Percentiles rank a stretch among this genome's conserved stretches.
Evolutionary conservation across 1,139 yeast genomes (phyloP).

Genomic region (Debaryomyces fabryi): DNA sequence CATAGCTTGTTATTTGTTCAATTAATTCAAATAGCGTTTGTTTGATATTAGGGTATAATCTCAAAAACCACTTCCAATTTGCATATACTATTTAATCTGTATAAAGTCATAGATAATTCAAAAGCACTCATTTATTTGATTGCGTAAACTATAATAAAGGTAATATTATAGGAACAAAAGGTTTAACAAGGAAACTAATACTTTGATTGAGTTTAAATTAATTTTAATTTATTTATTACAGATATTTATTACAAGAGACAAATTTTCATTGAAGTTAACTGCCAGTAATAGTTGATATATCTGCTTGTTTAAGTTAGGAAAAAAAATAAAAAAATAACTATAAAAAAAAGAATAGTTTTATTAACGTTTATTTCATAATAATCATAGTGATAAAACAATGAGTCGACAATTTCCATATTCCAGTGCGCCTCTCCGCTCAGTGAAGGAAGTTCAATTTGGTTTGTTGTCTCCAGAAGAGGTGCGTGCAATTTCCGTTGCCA

Average conservation of each 20-base stretch:
- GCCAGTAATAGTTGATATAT: constrained; percentile 2
- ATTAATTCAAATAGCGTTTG: constrained; percentile 4
- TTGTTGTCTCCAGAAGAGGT: constrained; percentile 97
- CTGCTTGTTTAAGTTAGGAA: constrained; percentile 3
- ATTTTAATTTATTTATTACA: constrained; percentile 3
- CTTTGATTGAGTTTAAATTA: neutral
- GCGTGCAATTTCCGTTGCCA: constrained; percentile 95
- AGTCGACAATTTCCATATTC: constrained; percentile 83
- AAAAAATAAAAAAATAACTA: constrained; percentile 8
- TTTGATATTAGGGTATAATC: constrained; percentile 5
- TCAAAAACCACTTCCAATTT: constrained; percentile 8
- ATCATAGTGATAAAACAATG: constrained; percentile 24
- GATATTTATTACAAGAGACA: constrained; percentile 4
- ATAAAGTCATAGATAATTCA: constrained; percentile 10
- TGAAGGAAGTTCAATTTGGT: constrained; percentile 98
- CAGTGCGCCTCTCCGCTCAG: constrained; percentile 95
- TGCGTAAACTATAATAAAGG: constrained; percentile 15
- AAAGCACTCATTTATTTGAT: constrained; percentile 32
- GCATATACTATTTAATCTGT: constrained; percentile 8
- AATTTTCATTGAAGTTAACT: neutral
- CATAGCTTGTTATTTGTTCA: constrained; percentile 1
- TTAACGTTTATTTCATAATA: constrained; percentile 6
- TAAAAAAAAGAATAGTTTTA: constrained; percentile 11
- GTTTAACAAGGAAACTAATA: constrained; percentile 1
- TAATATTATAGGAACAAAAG: constrained; percentile 1